Conservation (phyloP, 371 early-diverging fungal genomes). For the Mucor indicus region DNA sequence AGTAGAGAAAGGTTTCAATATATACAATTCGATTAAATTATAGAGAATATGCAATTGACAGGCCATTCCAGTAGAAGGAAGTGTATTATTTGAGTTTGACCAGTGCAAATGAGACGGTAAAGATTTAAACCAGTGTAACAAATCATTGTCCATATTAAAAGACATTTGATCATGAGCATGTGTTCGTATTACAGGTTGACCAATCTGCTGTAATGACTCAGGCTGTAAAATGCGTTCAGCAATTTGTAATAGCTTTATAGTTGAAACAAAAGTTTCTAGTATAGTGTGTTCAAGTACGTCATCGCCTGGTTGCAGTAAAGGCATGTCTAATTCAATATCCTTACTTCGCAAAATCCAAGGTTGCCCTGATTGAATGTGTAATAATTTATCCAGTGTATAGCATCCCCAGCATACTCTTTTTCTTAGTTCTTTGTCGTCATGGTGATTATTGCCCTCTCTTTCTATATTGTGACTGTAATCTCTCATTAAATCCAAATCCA, state of each 20-base stretch:
- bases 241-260: constrained; percentile 22
- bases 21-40: constrained; percentile 22
- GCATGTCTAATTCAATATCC: constrained; percentile 30
- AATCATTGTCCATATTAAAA: constrained; percentile 13
- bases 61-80: constrained; percentile 16
- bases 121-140: constrained; percentile 21
- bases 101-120: constrained; percentile 29
- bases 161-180: constrained; percentile 24
- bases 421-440: constrained; percentile 18
- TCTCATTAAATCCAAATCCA: constrained; percentile 25
- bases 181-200: constrained; percentile 13
- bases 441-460: background rate
- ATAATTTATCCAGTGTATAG: constrained; percentile 27
- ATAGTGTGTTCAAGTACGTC: constrained; percentile 23
- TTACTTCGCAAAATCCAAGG: constrained; percentile 24
- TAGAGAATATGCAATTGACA: constrained; percentile 25
- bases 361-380: constrained; percentile 18
- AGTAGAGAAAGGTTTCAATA: constrained; percentile 22
- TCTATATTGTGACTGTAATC: constrained; percentile 13
- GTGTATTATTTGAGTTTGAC: constrained; percentile 10
- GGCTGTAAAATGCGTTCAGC: constrained; percentile 21
- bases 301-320: constrained; percentile 28
- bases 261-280: constrained; percentile 26
- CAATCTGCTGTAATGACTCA: constrained; percentile 1
- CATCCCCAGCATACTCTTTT: constrained; percentile 36